Percentiles rank a stretch among this genome's conserved stretches.
Evolutionary conservation across 1,284 basidiomycete species (phyloP).

Genomic region (Fomitopsis palustris): DNA sequence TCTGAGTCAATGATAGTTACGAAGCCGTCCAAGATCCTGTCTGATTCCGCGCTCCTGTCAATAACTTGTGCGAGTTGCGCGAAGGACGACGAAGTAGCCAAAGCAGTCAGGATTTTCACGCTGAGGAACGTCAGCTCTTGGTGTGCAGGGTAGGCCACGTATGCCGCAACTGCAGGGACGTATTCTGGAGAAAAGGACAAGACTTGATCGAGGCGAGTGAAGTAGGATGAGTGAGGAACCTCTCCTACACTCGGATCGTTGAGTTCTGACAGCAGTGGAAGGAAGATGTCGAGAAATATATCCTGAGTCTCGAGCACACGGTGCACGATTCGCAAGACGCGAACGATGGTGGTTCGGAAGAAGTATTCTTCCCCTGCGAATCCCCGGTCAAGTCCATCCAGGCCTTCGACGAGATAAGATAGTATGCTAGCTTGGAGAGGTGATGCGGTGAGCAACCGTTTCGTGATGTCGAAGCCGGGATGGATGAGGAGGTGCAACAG

Average conservation of each 20-base stretch:
- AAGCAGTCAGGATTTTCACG: constrained; percentile 73
- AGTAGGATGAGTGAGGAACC: constrained; percentile 62
- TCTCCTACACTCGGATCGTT: constrained; percentile 52
- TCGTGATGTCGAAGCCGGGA: constrained; percentile 87
- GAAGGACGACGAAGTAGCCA: constrained; percentile 59
- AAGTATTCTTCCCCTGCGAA: constrained; percentile 65
- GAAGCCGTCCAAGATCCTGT: constrained; percentile 84
- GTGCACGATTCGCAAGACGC: constrained; percentile 80
- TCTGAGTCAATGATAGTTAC: constrained; percentile 67
- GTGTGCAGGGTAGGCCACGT: constrained; percentile 72
- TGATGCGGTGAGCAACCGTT: constrained; percentile 73
- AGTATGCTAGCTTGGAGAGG: constrained; percentile 71
- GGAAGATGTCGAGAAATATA: constrained; percentile 85
- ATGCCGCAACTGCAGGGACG: constrained; percentile 82
- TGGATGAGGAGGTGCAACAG: constrained; percentile 63
- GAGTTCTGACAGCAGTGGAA: constrained; percentile 74
- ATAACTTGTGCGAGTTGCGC: constrained; percentile 77
- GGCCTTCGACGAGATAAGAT: constrained; percentile 73
- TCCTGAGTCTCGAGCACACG: constrained; percentile 85
- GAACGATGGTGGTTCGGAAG: constrained; percentile 74
- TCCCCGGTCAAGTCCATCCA: constrained; percentile 74
- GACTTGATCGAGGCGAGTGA: constrained; percentile 76
- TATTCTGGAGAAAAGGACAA: constrained; percentile 74
- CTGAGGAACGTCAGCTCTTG: constrained; percentile 76
- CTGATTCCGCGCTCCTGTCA: constrained; percentile 81